Base-by-base conservation (phyloP, 2,329 filamentous ascomycete genomes). In the Alternaria hordeiaustralica region DNA sequence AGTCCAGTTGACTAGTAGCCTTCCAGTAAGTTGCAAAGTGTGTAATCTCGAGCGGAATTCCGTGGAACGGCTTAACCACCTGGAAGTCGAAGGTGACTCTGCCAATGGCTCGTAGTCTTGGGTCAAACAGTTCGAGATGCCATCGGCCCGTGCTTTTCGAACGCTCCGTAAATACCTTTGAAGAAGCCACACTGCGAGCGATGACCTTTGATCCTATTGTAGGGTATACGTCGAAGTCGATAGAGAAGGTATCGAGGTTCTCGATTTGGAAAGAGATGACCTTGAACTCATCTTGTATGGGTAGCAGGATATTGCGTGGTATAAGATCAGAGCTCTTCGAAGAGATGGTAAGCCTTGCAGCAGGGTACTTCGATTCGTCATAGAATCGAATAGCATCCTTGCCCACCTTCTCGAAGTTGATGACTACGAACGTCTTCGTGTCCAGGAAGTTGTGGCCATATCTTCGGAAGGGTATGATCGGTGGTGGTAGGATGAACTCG, bases 21-120 rank as follows among this genome's bases (percentile, higher is more conserved):
- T 98, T 99, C 96, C 96, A 99, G 80, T 99, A 99, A 0, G 96
- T 98, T 67, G 97, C 96, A 73, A 98, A 99, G 75, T 98, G 94
- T 1, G 96, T 97, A 64, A 99, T 97, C 79, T 99, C 96, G 21
- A 99, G 84, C 4, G 96, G 94, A 64, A 94, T 91, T 8, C 96
- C 95, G 66, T 90, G 89, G 82, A 98, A 99, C 0, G 96, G 96
- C 75, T 97, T 97, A 78, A 99, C 96, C 25, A 98, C 93, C 77
- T 98, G 94, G 59, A 93, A 97, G 68, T 92, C 92, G 84, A 99
- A 99, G 67, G 89, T 93, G 70, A 98, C 93, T 74, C 97, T 92
- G 6, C 96, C 96, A 74, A 99, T 97, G 9, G 94, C 92, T 49
- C 95, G 89, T 53, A 98, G 86, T 21, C 96, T 89, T 6, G 95